Evolutionary conservation across 2,329 filamentous ascomycete genomes (phyloP).

Genomic region (Pseudohalonectria lignicola): DNA sequence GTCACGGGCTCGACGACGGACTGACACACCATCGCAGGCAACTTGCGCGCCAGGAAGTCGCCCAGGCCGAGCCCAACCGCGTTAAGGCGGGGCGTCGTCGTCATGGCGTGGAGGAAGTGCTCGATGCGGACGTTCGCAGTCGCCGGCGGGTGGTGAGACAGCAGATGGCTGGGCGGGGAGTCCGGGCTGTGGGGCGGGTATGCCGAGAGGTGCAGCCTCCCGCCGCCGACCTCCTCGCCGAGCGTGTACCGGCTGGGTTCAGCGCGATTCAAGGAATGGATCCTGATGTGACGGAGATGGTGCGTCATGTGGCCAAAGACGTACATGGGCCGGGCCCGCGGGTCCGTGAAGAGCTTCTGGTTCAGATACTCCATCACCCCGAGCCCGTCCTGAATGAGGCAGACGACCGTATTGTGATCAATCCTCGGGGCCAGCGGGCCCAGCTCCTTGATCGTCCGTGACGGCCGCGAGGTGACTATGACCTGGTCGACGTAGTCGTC

Average conservation of each 20-base stretch:
- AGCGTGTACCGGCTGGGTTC: slow-evolving; percentile 10
- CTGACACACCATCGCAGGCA: slow-evolving; percentile 68
- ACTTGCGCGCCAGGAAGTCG: slow-evolving; percentile 59
- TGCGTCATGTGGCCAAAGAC: slow-evolving; percentile 55
- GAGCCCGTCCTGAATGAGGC: slow-evolving; percentile 39
- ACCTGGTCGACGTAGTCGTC: slow-evolving; percentile 14
- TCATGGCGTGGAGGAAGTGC: slow-evolving; percentile 7
- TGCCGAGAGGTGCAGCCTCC: slow-evolving; percentile 21
- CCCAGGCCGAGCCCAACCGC: slow-evolving; percentile 46
- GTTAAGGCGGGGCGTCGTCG: slow-evolving; percentile 49
- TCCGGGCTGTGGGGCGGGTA: slow-evolving; percentile 6
- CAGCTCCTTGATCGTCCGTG: slow-evolving; percentile 13
- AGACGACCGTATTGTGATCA: slow-evolving; percentile 20
- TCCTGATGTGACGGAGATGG: slow-evolving; percentile 28
- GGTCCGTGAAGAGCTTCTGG: slow-evolving; percentile 56
- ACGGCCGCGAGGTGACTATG: slow-evolving; percentile 18
- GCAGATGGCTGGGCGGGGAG: not conserved
- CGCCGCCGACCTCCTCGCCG: slow-evolving; percentile 17
- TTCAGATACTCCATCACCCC: slow-evolving; percentile 75
- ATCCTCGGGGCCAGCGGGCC: slow-evolving; percentile 16
- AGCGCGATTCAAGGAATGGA: slow-evolving; percentile 19
- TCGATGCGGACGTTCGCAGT: slow-evolving; percentile 12
- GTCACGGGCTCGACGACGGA: slow-evolving; percentile 74
- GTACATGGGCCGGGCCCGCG: slow-evolving; percentile 58
- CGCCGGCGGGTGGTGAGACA: not conserved